These are phyloP conservation scores for Flaveria floridana DNA, from an alignment of 140 eudicot genomes.

Conservation along the genomic window DNA sequence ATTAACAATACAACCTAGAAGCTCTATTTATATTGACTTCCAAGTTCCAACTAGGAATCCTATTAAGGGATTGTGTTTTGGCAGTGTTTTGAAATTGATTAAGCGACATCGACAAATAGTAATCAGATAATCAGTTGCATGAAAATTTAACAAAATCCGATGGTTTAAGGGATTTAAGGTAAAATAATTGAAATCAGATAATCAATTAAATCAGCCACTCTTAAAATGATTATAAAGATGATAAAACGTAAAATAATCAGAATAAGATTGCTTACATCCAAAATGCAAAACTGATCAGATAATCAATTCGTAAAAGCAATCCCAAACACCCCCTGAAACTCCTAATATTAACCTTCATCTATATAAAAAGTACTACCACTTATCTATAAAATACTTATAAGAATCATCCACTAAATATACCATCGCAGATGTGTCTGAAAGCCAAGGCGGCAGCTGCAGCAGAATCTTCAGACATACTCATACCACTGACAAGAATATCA, in stretches of 20 bases:
- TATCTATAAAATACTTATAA: background rate
- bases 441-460: conserved; percentile 99
- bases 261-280: background rate
- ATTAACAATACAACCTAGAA: background rate
- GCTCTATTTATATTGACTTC: background rate
- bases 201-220: background rate
- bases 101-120: background rate
- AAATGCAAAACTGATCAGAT: background rate
- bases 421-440: conserved; percentile 89
- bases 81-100: background rate
- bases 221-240: background rate
- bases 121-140: background rate
- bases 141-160: background rate
- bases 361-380: background rate
- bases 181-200: background rate
- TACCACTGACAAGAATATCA: conserved; percentile 87
- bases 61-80: background rate
- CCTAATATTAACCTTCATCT: background rate
- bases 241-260: background rate
- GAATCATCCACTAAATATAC: conserved; percentile 34
- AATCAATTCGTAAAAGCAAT: background rate
- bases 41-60: background rate
- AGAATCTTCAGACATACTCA: conserved; percentile 93
- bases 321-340: background rate
- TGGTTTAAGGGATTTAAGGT: background rate